phyloP scores from a whole-genome alignment of 805 yeast genomes.

The Myxozyma geophila region DNA sequence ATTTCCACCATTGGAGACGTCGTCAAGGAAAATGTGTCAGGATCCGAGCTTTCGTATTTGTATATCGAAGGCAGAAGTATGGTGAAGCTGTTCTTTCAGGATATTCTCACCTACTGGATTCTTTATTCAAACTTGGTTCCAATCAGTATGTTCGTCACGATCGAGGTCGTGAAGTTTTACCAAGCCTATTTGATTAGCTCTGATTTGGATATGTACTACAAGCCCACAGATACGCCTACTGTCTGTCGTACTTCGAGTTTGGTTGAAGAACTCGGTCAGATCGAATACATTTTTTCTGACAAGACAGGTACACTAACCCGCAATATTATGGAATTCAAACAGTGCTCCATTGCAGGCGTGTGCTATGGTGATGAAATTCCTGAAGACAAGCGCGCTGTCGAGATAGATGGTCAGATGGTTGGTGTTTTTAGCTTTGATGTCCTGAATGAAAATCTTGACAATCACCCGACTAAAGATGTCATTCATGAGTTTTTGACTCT shows the following conservation, averaged over 20 bases:
- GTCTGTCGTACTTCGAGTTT: slow-evolving; percentile 93
- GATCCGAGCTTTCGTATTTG: slow-evolving; percentile 63
- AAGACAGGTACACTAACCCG: slow-evolving; percentile 96
- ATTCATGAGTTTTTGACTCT: slow-evolving; percentile 81
- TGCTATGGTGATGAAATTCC: slow-evolving; percentile 89
- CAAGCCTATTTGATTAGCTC: slow-evolving; percentile 94
- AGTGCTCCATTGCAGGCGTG: slow-evolving; percentile 89
- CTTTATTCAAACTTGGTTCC: slow-evolving; percentile 97
- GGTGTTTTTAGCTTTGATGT: slow-evolving; percentile 77
- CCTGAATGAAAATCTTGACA: slow-evolving; percentile 45
- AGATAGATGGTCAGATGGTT: slow-evolving; percentile 77
- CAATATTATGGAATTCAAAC: slow-evolving; percentile 94
- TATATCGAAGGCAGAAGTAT: slow-evolving; percentile 69
- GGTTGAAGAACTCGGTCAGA: slow-evolving; percentile 97
- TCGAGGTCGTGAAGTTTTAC: slow-evolving; percentile 91
- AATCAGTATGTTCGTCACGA: slow-evolving; percentile 89
- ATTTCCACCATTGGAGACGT: slow-evolving; percentile 90
- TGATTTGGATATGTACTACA: slow-evolving; percentile 91
- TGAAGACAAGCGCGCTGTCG: slow-evolving; percentile 77
- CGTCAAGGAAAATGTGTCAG: slow-evolving; percentile 49
- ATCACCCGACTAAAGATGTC: slow-evolving; percentile 39
- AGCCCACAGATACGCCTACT: slow-evolving; percentile 87
- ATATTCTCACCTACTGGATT: slow-evolving; percentile 93
- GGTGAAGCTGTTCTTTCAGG: slow-evolving; percentile 76
- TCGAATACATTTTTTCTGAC: slow-evolving; percentile 93